Percentiles rank a stretch among this genome's conserved stretches.
Evolutionary conservation across 202 grass and related monocot species (phyloP).

Genomic region (Digitaria exilis): DNA sequence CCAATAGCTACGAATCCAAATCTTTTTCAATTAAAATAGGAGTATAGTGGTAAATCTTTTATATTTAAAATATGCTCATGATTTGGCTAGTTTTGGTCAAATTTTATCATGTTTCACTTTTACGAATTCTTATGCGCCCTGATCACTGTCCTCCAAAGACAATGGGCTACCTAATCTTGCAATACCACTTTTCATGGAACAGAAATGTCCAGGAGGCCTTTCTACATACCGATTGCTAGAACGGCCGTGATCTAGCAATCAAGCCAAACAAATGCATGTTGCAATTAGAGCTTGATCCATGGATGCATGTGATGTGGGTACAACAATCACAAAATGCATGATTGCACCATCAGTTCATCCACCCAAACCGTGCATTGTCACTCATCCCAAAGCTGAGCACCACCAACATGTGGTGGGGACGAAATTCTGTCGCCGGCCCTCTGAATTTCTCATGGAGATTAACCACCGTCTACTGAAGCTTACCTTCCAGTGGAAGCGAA

Average conservation of each 20-base stretch:
- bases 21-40: neutral
- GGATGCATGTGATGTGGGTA: neutral
- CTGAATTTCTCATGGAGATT: neutral
- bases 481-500: neutral
- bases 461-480: neutral
- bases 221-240: too few relatives aligned
- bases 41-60: neutral
- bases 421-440: neutral
- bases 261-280: neutral
- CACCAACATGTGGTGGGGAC: neutral
- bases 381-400: neutral
- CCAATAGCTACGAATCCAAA: neutral
- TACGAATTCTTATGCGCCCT: neutral
- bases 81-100: neutral
- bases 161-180: neutral
- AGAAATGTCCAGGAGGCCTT: neutral
- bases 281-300: neutral
- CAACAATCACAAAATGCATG: constrained; percentile 4
- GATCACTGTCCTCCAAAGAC: neutral
- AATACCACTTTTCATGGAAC: neutral
- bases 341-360: neutral
- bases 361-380: neutral
- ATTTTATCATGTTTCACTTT: neutral
- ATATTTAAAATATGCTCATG: too few relatives aligned
- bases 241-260: neutral